Percentiles rank a stretch among this genome's conserved stretches.
These are phyloP conservation scores for Candida montana DNA, from an alignment of 805 yeast genomes.

Conservation along the genomic window DNA sequence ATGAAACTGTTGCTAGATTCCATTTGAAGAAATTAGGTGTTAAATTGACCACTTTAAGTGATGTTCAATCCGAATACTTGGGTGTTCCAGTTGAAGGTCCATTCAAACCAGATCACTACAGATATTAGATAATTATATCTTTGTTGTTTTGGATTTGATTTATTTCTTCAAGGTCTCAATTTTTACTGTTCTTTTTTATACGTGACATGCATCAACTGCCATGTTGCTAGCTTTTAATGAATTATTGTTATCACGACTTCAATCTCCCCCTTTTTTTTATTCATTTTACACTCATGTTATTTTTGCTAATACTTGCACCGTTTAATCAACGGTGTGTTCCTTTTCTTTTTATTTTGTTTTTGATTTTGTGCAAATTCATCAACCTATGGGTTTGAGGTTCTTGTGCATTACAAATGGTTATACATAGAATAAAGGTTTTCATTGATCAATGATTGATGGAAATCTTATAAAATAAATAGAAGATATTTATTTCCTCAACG, in stretches of 20 bases:
- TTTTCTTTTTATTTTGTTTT: conserved; percentile 6
- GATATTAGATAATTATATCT: conserved; percentile 56
- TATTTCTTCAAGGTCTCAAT: no score
- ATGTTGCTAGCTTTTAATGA: conserved; percentile 4
- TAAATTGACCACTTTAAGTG: conserved; percentile 68
- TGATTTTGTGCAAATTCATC: no score
- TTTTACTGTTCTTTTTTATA: not conserved
- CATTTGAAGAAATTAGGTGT: conserved; percentile 95
- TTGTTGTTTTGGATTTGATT: not conserved
- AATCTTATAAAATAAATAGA: conserved; percentile 2
- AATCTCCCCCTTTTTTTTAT: no score
- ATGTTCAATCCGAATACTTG: conserved; percentile 89
- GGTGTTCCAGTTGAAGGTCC: conserved; percentile 93
- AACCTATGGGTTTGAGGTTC: no score
- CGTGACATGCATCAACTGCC: conserved; percentile 24
- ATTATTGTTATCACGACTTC: conserved; percentile 8
- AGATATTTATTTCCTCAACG: conserved; percentile 21
- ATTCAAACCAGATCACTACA: conserved; percentile 96
- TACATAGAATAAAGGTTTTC: no score
- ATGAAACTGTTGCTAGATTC: conserved; percentile 96
- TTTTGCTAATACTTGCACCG: not conserved
- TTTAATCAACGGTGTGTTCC: conserved; percentile 2
- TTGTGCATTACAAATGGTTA: no score
- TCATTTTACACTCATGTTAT: conserved; percentile 3
- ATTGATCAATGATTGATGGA: not conserved